Percentiles rank a stretch among this genome's conserved stretches.
phyloP scores from a whole-genome alignment of 2,329 filamentous ascomycete species.

The Paradendryphiella salina region DNA sequence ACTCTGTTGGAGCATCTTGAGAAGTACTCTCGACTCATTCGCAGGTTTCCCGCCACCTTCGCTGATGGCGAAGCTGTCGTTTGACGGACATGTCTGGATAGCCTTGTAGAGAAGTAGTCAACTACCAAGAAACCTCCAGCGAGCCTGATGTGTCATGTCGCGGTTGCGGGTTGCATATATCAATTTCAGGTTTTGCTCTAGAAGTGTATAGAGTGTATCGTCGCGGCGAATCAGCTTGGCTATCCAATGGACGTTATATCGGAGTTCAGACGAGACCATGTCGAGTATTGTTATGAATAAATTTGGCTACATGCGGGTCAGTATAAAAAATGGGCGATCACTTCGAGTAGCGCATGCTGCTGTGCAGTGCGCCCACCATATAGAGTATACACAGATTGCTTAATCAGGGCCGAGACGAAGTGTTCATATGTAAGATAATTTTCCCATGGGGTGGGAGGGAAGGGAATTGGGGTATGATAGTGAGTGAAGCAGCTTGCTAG shows the following conservation, averaged over 20 bases:
- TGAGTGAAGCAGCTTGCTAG: too few relatives aligned
- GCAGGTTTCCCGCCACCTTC: neutral
- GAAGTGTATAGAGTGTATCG: conserved; percentile 12
- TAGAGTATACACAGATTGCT: too few relatives aligned
- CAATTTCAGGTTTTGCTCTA: conserved; percentile 14
- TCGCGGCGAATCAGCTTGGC: conserved; percentile 20
- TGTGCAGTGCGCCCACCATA: too few relatives aligned
- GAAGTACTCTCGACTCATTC: conserved; percentile 11
- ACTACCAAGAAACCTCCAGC: conserved; percentile 26
- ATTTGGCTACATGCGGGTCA: neutral
- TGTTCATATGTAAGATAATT: too few relatives aligned
- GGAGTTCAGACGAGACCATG: conserved; percentile 3
- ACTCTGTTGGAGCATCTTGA: conserved; percentile 11
- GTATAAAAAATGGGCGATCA: neutral
- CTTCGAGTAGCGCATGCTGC: too few relatives aligned
- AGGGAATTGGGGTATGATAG: neutral
- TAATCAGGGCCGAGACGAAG: too few relatives aligned
- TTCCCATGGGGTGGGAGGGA: too few relatives aligned
- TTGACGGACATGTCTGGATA: conserved; percentile 19
- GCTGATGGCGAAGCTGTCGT: conserved; percentile 19
- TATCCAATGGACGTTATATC: conserved; percentile 16
- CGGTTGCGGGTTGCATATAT: conserved; percentile 11
- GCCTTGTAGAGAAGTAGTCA: conserved; percentile 23
- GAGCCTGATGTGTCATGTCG: conserved; percentile 14
- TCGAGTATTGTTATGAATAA: neutral